Percentiles rank a stretch among this genome's conserved stretches.
These are phyloP conservation scores for Talaromyces sp. DNA, from an alignment of 2,329 filamentous ascomycete genomes.

Conservation along the genomic window DNA sequence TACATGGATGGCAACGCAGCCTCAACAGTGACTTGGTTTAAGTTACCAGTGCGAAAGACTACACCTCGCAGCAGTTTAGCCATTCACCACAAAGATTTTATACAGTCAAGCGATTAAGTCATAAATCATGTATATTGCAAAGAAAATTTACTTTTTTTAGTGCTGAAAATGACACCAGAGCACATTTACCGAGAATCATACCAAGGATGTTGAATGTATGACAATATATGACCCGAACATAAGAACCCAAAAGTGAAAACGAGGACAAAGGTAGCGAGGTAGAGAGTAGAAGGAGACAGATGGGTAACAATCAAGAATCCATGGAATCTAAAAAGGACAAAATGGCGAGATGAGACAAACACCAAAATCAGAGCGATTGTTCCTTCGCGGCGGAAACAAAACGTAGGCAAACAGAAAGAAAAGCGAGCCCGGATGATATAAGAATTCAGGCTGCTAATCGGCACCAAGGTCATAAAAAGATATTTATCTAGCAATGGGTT, in stretches of 20 bases:
- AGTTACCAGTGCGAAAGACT: too few relatives aligned
- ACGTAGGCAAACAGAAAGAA: conserved; percentile 7
- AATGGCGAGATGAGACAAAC: conserved; percentile 8
- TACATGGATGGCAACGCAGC: too few relatives aligned
- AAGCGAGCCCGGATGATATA: conserved; percentile 11
- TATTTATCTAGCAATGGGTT: not conserved
- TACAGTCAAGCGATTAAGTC: too few relatives aligned
- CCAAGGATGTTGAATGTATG: not conserved
- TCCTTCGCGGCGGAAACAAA: conserved; percentile 3
- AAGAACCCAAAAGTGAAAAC: not conserved
- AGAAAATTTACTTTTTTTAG: conserved; percentile 4
- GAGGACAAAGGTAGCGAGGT: too few relatives aligned
- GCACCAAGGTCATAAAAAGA: not conserved
- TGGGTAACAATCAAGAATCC: conserved; percentile 1
- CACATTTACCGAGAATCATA: not conserved
- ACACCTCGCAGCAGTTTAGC: not conserved
- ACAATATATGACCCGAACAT: conserved; percentile 2
- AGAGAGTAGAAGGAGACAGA: conserved; percentile 4
- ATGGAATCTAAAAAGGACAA: conserved; percentile 12
- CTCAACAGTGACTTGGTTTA: too few relatives aligned
- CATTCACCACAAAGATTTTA: not conserved
- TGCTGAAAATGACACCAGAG: not conserved
- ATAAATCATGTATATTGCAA: not conserved
- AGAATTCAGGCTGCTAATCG: conserved; percentile 12
- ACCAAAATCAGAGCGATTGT: conserved; percentile 4